A percentile compares a stretch with the other conserved stretches of the same genome.
phyloP scores from a whole-genome alignment of 768 basidiomycete species.

The Mycena capillaripes region DNA sequence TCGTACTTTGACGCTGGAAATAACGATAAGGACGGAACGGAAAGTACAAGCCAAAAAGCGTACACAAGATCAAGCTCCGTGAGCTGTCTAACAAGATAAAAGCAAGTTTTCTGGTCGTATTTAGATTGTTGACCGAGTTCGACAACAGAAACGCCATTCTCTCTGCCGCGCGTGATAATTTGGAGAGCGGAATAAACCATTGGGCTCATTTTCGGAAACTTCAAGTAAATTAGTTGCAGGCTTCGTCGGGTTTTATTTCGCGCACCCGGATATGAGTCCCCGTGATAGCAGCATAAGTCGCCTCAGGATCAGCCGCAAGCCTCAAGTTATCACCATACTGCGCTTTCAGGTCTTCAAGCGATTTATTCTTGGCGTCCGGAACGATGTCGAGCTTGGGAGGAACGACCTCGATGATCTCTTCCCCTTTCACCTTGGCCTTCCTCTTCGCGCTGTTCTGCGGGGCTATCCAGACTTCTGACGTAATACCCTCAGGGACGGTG shows the following conservation, averaged over 20 bases:
- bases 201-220: constrained; percentile 86
- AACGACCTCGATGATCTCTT: constrained; percentile 57
- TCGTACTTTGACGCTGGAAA: constrained; percentile 77
- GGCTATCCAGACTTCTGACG: constrained; percentile 83
- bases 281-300: constrained; percentile 83
- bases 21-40: background rate
- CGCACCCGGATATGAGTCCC: constrained; percentile 88
- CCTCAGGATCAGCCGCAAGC: constrained; percentile 81
- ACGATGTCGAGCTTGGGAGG: constrained; percentile 66
- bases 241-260: constrained; percentile 13
- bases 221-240: constrained; percentile 29
- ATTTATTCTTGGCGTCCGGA: constrained; percentile 65
- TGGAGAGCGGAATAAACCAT: constrained; percentile 91
- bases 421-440: constrained; percentile 72
- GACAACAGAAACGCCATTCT: constrained; percentile 82
- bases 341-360: constrained; percentile 68
- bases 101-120: constrained; percentile 92
- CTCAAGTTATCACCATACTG: constrained; percentile 76
- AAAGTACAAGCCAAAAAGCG: constrained; percentile 39
- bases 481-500: constrained; percentile 67
- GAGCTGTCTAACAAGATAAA: constrained; percentile 86
- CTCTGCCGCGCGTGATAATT: constrained; percentile 85
- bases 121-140: constrained; percentile 82
- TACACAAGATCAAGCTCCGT: constrained; percentile 82
- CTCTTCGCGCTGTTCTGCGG: constrained; percentile 78